Evolutionary conservation across 2,329 filamentous ascomycete species (phyloP).

Genomic region (Arthroderma sp.): DNA sequence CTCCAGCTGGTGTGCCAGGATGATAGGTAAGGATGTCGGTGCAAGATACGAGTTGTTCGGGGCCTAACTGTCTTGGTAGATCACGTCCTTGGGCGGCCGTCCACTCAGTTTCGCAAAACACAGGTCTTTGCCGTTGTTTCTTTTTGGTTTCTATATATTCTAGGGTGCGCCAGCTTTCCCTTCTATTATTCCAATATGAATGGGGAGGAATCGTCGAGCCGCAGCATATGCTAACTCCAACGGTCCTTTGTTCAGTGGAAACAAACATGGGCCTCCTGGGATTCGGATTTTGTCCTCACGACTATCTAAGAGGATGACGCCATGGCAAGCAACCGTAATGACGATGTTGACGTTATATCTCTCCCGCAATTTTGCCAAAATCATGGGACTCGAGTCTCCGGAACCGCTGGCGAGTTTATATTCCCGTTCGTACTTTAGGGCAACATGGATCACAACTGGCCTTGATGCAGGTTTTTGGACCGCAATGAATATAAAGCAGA

Average conservation of each 20-base stretch:
- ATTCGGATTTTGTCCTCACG: slow-evolving; percentile 57
- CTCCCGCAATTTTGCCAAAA: slow-evolving; percentile 82
- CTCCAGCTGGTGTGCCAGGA: too few species aligned
- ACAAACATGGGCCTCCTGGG: slow-evolving; percentile 75
- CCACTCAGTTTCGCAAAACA: slow-evolving; percentile 77
- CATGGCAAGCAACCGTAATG: slow-evolving; percentile 79
- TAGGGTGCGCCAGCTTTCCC: slow-evolving; percentile 41
- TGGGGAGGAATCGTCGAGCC: not conserved
- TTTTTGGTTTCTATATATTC: slow-evolving; percentile 80
- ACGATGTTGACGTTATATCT: slow-evolving; percentile 87
- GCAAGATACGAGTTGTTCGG: too few species aligned
- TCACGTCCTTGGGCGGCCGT: slow-evolving; percentile 83
- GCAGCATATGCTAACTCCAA: not conserved
- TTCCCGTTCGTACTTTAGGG: slow-evolving; percentile 80
- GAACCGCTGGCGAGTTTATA: slow-evolving; percentile 93
- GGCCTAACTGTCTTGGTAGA: slow-evolving; percentile 36
- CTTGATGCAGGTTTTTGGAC: slow-evolving; percentile 97
- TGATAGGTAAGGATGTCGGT: too few species aligned
- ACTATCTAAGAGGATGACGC: slow-evolving; percentile 58
- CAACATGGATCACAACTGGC: slow-evolving; percentile 91
- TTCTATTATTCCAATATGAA: not conserved
- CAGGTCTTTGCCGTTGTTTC: slow-evolving; percentile 84
- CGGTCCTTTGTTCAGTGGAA: slow-evolving; percentile 45
- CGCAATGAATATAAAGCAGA: slow-evolving; percentile 76
- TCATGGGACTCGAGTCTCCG: slow-evolving; percentile 79